phyloP scores from a whole-genome alignment of 2,329 filamentous ascomycete genomes.

The Epichloe sp. region DNA sequence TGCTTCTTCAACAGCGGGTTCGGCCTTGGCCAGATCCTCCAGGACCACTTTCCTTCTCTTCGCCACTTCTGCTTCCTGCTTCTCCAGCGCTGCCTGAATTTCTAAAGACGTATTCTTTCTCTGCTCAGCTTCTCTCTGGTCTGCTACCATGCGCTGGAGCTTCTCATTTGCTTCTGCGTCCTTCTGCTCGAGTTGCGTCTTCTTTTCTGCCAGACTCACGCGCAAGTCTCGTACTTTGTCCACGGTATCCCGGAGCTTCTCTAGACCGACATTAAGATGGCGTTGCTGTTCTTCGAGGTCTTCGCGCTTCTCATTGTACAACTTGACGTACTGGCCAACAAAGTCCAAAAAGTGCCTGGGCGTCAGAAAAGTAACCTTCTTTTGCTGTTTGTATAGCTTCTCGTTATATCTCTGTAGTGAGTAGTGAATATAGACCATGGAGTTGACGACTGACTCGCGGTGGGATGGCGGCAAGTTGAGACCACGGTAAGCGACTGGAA shows the following conservation, averaged over 20 bases:
- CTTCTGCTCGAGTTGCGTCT: slow-evolving; percentile 83
- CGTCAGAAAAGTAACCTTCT: slow-evolving; percentile 83
- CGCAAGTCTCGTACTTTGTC: slow-evolving; percentile 92
- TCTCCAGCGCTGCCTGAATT: slow-evolving; percentile 74
- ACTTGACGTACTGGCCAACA: slow-evolving; percentile 89
- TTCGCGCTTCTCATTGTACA: slow-evolving; percentile 97
- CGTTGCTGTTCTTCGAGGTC: slow-evolving; percentile 97
- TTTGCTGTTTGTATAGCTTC: slow-evolving; percentile 82
- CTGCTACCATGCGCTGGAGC: slow-evolving; percentile 89
- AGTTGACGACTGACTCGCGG: slow-evolving; percentile 84
- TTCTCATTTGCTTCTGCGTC: slow-evolving; percentile 95
- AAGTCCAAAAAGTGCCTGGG: slow-evolving; percentile 97
- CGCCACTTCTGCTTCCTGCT: slow-evolving; percentile 80
- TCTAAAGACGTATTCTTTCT: slow-evolving; percentile 78
- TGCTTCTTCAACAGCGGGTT: slow-evolving; percentile 85
- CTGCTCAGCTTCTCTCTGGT: slow-evolving; percentile 89
- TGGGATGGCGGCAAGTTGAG: slow-evolving; percentile 77
- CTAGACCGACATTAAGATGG: slow-evolving; percentile 93
- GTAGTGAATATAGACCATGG: slow-evolving; percentile 98
- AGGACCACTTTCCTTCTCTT: slow-evolving; percentile 72
- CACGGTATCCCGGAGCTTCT: slow-evolving; percentile 92
- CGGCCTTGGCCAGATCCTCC: slow-evolving; percentile 75
- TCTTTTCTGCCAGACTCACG: slow-evolving; percentile 85
- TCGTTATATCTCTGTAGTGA: slow-evolving; percentile 83
- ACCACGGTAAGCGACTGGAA: slow-evolving; percentile 83